Evolutionary conservation across 2,329 filamentous ascomycete species (phyloP).

Genomic region (Periglandula ipomoeae): DNA sequence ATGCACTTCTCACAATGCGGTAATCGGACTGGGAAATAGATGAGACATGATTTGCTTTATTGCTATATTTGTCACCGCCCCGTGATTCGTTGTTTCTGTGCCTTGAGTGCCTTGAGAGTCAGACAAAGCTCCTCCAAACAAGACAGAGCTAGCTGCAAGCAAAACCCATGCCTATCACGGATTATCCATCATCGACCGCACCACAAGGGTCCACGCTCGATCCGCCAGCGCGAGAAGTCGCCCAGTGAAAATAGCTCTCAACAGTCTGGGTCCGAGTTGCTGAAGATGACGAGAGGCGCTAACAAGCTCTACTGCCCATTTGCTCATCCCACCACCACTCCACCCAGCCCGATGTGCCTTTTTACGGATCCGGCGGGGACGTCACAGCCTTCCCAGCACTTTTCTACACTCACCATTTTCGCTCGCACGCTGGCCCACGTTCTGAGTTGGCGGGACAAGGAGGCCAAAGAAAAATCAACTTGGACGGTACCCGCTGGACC

Average conservation of each 20-base stretch:
- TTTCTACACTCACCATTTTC: neutral
- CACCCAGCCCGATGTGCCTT: slow-evolving; percentile 16
- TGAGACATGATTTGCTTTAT: neutral
- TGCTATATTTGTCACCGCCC: neutral
- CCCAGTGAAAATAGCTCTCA: neutral
- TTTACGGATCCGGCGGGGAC: slow-evolving; percentile 17
- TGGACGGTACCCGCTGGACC: neutral
- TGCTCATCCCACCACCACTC: slow-evolving; percentile 1
- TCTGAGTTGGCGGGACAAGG: slow-evolving; percentile 2
- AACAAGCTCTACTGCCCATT: neutral
- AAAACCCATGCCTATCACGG: too few relatives aligned
- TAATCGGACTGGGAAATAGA: neutral
- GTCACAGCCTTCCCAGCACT: neutral
- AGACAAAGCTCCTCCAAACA: too few relatives aligned
- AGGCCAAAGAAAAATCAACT: neutral
- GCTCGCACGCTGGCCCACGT: neutral
- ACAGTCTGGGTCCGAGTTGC: neutral
- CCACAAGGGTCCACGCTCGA: neutral
- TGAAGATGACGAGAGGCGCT: neutral
- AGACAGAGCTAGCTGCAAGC: too few relatives aligned
- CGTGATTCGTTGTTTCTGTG: neutral
- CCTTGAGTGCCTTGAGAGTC: neutral
- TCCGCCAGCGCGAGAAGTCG: neutral
- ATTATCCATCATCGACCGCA: neutral
- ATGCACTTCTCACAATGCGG: neutral